A percentile compares a stretch with the other conserved stretches of the same genome.
These are phyloP conservation scores for Boeremia lycopersici DNA, from an alignment of 2,329 filamentous ascomycete species.

Conservation along the genomic window DNA sequence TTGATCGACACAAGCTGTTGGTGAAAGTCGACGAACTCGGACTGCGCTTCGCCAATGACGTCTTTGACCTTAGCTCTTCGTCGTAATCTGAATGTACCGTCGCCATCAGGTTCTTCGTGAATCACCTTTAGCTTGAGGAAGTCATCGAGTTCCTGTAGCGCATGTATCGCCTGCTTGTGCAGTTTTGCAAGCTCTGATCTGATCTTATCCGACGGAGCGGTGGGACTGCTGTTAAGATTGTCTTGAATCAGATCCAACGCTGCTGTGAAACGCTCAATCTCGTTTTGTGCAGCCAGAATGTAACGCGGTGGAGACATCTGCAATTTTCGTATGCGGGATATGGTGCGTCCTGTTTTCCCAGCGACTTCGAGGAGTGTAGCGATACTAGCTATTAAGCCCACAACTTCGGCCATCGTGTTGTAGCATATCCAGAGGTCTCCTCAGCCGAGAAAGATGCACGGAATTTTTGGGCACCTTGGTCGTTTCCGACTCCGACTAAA, in stretches of 20 bases:
- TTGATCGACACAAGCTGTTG: not conserved
- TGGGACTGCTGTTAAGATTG: not conserved
- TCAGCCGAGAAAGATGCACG: not conserved
- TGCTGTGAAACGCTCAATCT: not conserved
- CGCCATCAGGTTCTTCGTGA: not conserved
- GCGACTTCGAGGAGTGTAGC: not conserved
- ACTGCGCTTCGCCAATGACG: slow-evolving; percentile 1
- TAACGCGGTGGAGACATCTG: not conserved
- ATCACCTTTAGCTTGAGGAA: not conserved
- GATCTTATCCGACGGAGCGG: not conserved
- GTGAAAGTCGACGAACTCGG: not conserved
- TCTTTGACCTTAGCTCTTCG: not conserved
- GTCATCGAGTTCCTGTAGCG: not conserved
- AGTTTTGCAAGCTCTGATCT: not conserved
- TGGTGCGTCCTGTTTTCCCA: not conserved
- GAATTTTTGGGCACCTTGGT: not conserved
- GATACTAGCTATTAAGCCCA: not conserved
- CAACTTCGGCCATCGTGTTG: not conserved
- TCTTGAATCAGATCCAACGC: not conserved
- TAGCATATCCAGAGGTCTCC: not conserved
- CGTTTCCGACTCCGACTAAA: not conserved
- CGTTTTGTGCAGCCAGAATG: not conserved
- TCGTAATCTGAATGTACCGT: not conserved
- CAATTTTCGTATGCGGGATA: not conserved
- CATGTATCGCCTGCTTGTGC: not conserved